Conservation (phyloP, 352 stramenopile genomes). For the Phytophthora europaea region DNA sequence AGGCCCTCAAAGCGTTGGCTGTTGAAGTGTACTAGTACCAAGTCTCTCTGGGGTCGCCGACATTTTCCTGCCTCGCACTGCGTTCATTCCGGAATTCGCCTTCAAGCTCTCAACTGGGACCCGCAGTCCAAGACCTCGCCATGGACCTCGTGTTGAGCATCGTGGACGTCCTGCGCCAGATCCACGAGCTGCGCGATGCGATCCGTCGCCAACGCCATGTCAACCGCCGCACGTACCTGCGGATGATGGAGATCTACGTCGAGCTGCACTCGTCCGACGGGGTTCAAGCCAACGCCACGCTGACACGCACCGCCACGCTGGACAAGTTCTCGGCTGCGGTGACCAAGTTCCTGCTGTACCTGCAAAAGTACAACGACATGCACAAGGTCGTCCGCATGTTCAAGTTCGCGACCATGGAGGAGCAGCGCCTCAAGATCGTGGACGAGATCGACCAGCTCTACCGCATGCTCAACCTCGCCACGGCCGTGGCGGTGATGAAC, state of each 20-base stretch:
- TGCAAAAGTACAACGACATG: not conserved
- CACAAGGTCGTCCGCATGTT: not conserved
- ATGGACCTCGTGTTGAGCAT: slow-evolving; percentile 13
- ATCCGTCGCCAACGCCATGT: slow-evolving; percentile 24
- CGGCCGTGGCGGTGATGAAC: not conserved
- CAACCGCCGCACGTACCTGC: not conserved
- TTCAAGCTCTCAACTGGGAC: not conserved
- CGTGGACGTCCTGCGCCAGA: slow-evolving; percentile 11
- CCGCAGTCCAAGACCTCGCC: not conserved
- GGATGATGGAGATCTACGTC: not conserved
- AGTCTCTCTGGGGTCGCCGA: not conserved
- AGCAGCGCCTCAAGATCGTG: not conserved
- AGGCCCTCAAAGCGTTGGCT: not conserved
- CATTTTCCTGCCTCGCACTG: not conserved
- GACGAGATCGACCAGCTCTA: slow-evolving; percentile 2
- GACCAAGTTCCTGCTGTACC: not conserved
- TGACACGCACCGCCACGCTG: not conserved
- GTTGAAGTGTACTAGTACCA: not conserved
- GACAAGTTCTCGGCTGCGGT: not conserved
- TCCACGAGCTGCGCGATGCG: slow-evolving; percentile 27
- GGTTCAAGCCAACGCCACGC: not conserved
- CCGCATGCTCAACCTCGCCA: not conserved
- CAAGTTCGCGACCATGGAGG: not conserved
- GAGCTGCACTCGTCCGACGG: not conserved
- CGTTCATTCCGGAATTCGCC: slow-evolving; percentile 1